Evolutionary conservation across 2,329 filamentous ascomycete species (phyloP), one percentile per base, ranked within the genome.

Genomic region (Amauroascus verrucosus): DNA sequence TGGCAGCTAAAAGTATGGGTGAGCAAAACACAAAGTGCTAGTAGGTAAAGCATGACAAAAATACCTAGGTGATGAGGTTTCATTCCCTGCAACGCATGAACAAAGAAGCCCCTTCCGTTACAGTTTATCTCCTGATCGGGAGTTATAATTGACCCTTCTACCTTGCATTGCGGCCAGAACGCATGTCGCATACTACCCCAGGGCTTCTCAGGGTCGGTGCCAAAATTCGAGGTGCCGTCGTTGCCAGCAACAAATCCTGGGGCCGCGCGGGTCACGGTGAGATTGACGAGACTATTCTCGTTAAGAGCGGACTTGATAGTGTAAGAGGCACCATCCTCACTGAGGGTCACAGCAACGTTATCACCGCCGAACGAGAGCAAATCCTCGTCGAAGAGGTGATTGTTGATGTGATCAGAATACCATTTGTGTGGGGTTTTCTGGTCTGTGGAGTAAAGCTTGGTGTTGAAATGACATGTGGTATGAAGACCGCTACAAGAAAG

Each of bases 51-150:
- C 22, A 6, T 22, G 11, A 24, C 11, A 11, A 47, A 63, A 73
- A 63, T 74, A 82, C 80, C 90, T 56, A 89, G 86, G 68, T 98
- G 94, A 70, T 98, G 93, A 38, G 93, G 93, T 79, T 98, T 98
- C 91, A 97, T 97, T 68, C 90, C 93, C 74, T 97, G 93, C 48
- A 97, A 75, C 38, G 88, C 90, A 69, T 93, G 85, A 60, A 85
- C 77, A 72, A 89, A 91, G 63, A 94, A 75, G 30, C 83, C 89
- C 58, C 77, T 81, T 54, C 91, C 64, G 81, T 13, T 84, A 68
- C 95, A 83, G 67, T 95, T 84, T 57, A 95, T 77, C 35, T 85
- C 81, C 46, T 88, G 88, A 32, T 88, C 82, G 63, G 86, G 80
- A 56, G 89, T 95, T 58, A 86, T 82, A 68, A 97, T 88, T 60